Base-by-base conservation (phyloP, 441 rosid species). In the Aquilaria agallochum region DNA sequence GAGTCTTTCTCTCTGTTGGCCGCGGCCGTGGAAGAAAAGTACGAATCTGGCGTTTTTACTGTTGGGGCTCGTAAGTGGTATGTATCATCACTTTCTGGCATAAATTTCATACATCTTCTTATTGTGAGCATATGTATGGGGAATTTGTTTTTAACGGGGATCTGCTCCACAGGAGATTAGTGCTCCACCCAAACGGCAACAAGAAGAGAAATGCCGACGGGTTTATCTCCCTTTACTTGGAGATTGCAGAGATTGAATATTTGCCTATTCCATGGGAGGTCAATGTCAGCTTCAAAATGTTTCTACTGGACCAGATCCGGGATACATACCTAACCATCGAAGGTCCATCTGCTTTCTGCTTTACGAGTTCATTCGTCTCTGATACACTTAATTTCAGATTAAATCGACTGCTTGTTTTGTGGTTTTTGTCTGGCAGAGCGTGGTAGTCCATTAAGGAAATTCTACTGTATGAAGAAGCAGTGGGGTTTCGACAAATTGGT, bases 11-110 rank as follows among this genome's bases (percentile, higher is more conserved):
- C 83, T 13, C 65, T 69, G 55, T 79, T 80, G 36, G n/a, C 71
- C 13, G 70, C 75, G 65, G 61, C 64, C 67, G 57, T 66, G 9
- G 49, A 74, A 34, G 20, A 20, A 20, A 83, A 76, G 60, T 80
- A 84, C 34, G 88, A 80, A 76, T 75, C 85, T 1, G 76, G 69
- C 42, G 69, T 59, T 62, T 86, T 86, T 74, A 78, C 76, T 77
- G 90, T 86, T 11, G 83, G 83, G 51, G 88, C 85, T 68, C 80
- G 74, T 72, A 80, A 77, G 68, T 82, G 93, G 90, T 84, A 71
- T 13, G 56, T 34, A 31, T 3, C 56, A 9, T 53, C 11, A 8
- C 20, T 31, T 4, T 53, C 30, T 20, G 20, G 20, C 20, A 20
- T 20, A 20, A 20, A 20, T 20, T 20, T 20, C 45, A 12, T 55